These are phyloP conservation scores for Penicillium rolfsii DNA, from an alignment of 2,329 filamentous ascomycete genomes.

Conservation along the genomic window DNA sequence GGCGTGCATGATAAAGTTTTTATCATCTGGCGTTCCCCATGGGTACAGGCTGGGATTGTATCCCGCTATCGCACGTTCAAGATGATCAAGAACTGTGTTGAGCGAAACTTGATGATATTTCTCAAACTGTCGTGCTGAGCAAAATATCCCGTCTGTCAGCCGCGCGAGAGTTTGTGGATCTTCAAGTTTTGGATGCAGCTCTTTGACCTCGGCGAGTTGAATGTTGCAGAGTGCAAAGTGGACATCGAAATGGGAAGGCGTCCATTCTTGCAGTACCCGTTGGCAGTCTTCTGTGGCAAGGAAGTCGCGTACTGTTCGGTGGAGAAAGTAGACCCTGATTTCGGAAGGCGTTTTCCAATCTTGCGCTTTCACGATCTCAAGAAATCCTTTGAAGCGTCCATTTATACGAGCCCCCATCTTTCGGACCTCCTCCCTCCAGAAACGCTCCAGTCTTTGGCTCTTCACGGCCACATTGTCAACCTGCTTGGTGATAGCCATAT, in stretches of 20 bases:
- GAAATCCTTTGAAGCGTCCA: not conserved
- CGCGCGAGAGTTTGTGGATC: fast-evolving
- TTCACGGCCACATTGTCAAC: not conserved
- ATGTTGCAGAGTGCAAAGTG: not conserved
- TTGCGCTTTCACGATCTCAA: not conserved
- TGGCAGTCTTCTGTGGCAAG: not conserved
- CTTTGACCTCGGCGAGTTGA: not conserved
- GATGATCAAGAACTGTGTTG: not conserved
- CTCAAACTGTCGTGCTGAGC: not conserved
- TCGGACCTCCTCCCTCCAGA: not conserved
- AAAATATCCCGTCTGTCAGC: not conserved
- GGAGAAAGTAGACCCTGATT: not conserved
- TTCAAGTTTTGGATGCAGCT: not conserved
- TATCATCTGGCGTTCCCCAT: not conserved
- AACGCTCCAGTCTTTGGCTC: not conserved
- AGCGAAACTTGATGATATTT: not conserved
- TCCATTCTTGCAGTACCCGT: not conserved
- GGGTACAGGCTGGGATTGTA: not conserved
- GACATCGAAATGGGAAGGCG: not conserved
- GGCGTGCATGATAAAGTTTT: not conserved
- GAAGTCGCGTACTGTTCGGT: not conserved
- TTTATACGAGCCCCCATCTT: not conserved
- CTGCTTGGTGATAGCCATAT: not conserved
- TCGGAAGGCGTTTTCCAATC: not conserved
- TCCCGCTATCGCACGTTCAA: not conserved